Evolutionary conservation across 176 grass and related monocot genomes (phyloP).

Genomic region (Miscanthus lutarioriparius): DNA sequence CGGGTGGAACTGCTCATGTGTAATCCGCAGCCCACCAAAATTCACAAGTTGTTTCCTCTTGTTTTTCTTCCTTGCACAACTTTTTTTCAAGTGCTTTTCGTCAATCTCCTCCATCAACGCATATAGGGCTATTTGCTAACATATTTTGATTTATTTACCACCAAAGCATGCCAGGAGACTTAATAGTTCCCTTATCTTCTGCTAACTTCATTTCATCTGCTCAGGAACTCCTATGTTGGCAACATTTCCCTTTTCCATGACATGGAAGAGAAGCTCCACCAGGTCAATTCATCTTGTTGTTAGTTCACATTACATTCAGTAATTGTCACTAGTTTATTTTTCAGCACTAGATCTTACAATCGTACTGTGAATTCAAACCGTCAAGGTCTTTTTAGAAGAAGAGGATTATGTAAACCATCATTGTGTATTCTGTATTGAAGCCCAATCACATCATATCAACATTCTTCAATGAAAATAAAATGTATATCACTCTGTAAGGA

Average conservation of each 20-base stretch:
- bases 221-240: slow-evolving; percentile 88
- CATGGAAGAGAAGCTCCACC: slow-evolving; percentile 77
- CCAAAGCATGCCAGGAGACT: neutral
- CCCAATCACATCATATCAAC: neutral
- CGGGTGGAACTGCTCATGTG: neutral
- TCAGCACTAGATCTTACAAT: slow-evolving; percentile 1
- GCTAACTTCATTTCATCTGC: slow-evolving; percentile 39
- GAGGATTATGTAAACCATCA: neutral
- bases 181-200: slow-evolving; percentile 19
- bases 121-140: slow-evolving; percentile 6
- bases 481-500: slow-evolving; percentile 4
- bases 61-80: neutral
- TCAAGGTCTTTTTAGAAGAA: slow-evolving; percentile 9
- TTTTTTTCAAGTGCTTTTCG: neutral
- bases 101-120: neutral
- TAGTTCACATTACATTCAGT: neutral
- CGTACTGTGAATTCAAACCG: neutral
- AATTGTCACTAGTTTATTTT: neutral
- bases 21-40: neutral
- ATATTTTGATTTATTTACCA: slow-evolving; percentile 15
- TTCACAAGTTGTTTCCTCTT: neutral
- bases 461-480: neutral
- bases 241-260: slow-evolving; percentile 80
- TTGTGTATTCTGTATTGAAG: neutral
- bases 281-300: slow-evolving; percentile 53